Evolutionary conservation across 352 stramenopile species (phyloP).

Genomic region (Phytophthora crassamura): DNA sequence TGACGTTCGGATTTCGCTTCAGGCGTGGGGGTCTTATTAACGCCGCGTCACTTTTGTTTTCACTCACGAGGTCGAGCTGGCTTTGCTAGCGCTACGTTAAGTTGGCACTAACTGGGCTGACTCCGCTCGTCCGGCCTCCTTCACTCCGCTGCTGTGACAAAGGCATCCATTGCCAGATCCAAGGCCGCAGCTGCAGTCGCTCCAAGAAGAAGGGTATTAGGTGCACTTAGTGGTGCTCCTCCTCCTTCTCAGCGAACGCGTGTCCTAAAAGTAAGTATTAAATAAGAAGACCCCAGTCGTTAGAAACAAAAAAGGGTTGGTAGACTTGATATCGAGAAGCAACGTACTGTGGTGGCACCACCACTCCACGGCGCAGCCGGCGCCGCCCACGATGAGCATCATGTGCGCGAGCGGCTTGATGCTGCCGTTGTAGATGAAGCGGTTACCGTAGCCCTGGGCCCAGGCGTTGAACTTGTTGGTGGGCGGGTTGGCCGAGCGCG

Average conservation of each 20-base stretch:
- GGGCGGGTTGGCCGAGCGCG: conserved; percentile 57
- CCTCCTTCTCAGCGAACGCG: conserved; percentile 53
- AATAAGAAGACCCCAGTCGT: conserved; percentile 8
- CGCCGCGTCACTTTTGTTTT: conserved; percentile 25
- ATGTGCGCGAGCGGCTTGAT: conserved; percentile 77
- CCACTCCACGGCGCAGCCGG: conserved; percentile 64
- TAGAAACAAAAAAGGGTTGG: conserved; percentile 4
- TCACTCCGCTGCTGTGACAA: conserved; percentile 9
- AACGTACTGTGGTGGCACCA: conserved; percentile 74
- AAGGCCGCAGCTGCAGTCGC: conserved; percentile 6
- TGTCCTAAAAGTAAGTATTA: conserved; percentile 40
- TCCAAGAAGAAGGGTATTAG: conserved; percentile 8
- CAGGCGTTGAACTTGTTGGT: conserved; percentile 70
- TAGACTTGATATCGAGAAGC: conserved; percentile 9
- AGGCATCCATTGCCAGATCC: not conserved
- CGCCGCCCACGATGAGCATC: conserved; percentile 71
- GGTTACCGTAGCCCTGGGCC: conserved; percentile 75
- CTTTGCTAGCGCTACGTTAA: conserved; percentile 5
- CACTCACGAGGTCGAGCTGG: conserved; percentile 17
- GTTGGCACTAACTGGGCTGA: conserved; percentile 7
- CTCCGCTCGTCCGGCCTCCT: conserved; percentile 19
- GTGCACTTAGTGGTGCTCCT: conserved; percentile 66
- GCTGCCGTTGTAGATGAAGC: conserved; percentile 82
- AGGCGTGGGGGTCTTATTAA: conserved; percentile 28
- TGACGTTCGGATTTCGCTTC: conserved; percentile 35